A percentile compares a stretch with the other conserved stretches of the same genome.
These are phyloP conservation scores for Clitopilus hobsonii DNA, from an alignment of 768 basidiomycete genomes.

Conservation along the genomic window DNA sequence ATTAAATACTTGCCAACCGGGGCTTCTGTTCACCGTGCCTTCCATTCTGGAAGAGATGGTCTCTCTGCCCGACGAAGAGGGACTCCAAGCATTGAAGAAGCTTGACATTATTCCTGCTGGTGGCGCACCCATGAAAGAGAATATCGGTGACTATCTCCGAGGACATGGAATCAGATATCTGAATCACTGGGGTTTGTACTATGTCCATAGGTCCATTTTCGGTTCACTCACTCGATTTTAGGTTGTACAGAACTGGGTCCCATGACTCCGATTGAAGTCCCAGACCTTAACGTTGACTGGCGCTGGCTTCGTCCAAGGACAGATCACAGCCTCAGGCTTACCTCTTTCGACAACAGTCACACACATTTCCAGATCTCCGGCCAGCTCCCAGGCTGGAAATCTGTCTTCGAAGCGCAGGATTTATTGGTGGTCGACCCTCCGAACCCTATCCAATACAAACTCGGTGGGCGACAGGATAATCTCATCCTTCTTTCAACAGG, in stretches of 20 bases:
- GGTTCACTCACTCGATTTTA: conserved; percentile 4
- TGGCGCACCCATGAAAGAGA: conserved; percentile 35
- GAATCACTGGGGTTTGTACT: conserved; percentile 33
- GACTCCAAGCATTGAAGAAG: conserved; percentile 22
- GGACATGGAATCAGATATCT: conserved; percentile 27
- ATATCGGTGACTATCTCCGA: conserved; percentile 22
- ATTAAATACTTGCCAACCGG: conserved; percentile 21
- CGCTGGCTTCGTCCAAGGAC: conserved; percentile 31
- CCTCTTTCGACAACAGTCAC: conserved; percentile 20
- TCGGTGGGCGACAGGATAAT: conserved; percentile 35
- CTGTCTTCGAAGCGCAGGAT: conserved; percentile 31
- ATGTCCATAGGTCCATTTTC: background rate
- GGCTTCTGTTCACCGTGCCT: conserved; percentile 31
- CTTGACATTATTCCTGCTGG: conserved; percentile 32
- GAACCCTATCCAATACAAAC: conserved; percentile 25
- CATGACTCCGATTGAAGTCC: conserved; percentile 28
- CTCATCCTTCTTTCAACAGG: conserved; percentile 38
- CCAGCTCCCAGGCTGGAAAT: conserved; percentile 27
- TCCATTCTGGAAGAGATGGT: conserved; percentile 35
- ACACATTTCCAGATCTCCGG: conserved; percentile 21
- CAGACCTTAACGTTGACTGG: conserved; percentile 29
- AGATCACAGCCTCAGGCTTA: conserved; percentile 23
- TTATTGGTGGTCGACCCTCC: conserved; percentile 26
- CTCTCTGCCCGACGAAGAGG: conserved; percentile 16
- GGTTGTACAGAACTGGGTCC: conserved; percentile 33